Evolutionary conservation across 2,329 filamentous ascomycete genomes (phyloP), one percentile per base, ranked within the genome.

Genomic region (Taxawa tesnikishii): DNA sequence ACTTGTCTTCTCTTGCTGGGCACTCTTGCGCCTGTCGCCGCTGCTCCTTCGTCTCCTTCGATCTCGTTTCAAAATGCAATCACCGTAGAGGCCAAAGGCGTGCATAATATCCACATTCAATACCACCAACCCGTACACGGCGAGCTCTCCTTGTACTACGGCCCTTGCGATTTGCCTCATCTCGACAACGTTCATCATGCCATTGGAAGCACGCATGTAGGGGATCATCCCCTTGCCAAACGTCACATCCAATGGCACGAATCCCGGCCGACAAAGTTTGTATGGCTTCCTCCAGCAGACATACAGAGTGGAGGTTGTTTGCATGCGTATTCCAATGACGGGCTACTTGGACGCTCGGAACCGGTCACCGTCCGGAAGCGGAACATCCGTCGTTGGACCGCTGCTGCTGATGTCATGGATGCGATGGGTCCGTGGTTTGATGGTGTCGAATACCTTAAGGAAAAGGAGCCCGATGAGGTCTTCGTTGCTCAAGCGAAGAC

Each of bases 371-470:
- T 65, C 12, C 49, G 42, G 15, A 48, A 49, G 34, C 51, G 51
- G 15, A 53, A 55, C 12, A 42, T 43, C 21, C 45, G 45, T 23
- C 46, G 59, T 29, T 54, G 58, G 32, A 46, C 53, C 10, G 56
- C 60, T 4, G 50, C 52, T 10, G 53, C 60, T 2, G 54, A 61
- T 12, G 67, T 77, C 56, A 63, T 63, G 33, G 65, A 70, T 31
- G 56, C 59, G 3, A 70, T 58, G 46, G 73, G 74, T 0, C 69
- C 73, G 1, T 79, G 74, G 75, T 79, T 79, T 38, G 70, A 79
- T 45, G 74, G 73, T 10, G 74, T 79, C 12, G 64, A 61, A 31
- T 64, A 73, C 34, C 60, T 79, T 26, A 51, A 70, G 38, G 56
- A 63, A 15, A 73, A 70, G 43, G 57, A 72, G 39, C 62, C 70